Evolutionary conservation across 176 grass and related monocot genomes (phyloP), one percentile per base, ranked within the genome.

Genomic region (Poa annua): DNA sequence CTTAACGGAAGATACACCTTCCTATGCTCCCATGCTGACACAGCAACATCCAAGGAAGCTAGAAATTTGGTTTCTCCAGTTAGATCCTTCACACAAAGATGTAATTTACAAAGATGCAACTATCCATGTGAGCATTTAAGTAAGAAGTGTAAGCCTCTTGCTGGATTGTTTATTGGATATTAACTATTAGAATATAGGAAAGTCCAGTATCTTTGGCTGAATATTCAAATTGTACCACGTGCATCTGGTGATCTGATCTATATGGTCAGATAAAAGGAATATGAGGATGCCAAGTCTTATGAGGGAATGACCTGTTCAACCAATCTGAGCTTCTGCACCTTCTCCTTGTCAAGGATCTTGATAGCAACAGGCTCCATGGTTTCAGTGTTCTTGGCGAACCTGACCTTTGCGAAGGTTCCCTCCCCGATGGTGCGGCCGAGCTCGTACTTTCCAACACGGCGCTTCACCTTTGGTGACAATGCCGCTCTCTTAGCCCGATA

Each of bases 291-390:
- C 11, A 66, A 22, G 13, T 32, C 29, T 20, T 59, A 21, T 20
- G 72, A 83, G 63, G 60, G 76, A 77, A 61, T 63, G 57, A 99
- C 96, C 96, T 99, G 96, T 81, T 99, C 96, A 52, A 91, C 93
- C 65, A 99, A 77, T 84, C 92, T 96, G 81, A 92, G 85, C 78
- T 87, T 99, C 77, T 89, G 81, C 78, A 99, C 91, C 72, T 99
- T 99, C 87, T 99, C 93, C 83, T 99, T 99, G 21, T 96, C 96
- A 20, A 99, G 86, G 48, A 99, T 99, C 86, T 99, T 99, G 85
- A 99, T 99, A 21, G 96, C 96, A 81, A 99, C 93, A 75, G 85
- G 91, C 1, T 99, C 93, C 7, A 47, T 71, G 12, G 75, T 99
- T 83, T 99, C 93, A 11, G 83, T 86, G 82, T 99, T 96, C 86